A percentile compares a stretch with the other conserved stretches of the same genome.
These are phyloP conservation scores for Ogataea degrootiae DNA, from an alignment of 805 yeast genomes.

Conservation along the genomic window DNA sequence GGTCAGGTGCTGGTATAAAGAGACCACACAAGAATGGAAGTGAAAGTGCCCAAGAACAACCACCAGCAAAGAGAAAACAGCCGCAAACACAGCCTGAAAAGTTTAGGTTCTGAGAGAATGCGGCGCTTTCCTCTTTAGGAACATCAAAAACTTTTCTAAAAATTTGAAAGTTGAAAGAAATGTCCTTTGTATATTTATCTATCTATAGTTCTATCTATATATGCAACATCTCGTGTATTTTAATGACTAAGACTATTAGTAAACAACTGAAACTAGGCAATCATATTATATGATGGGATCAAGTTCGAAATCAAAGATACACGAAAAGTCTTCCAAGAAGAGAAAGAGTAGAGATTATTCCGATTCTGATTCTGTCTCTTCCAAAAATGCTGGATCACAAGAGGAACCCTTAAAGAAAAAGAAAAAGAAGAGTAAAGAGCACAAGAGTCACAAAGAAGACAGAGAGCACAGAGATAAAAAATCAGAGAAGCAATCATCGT, in stretches of 20 bases:
- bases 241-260: too few species aligned
- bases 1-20: not conserved
- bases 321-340: not conserved
- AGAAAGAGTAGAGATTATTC: not conserved
- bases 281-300: not conserved
- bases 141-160: too few species aligned
- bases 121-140: too few species aligned
- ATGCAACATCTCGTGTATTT: too few species aligned
- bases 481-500: not conserved
- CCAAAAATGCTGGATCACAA: not conserved
- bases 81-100: not conserved
- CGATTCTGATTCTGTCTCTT: not conserved
- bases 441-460: not conserved
- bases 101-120: not conserved
- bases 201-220: too few species aligned
- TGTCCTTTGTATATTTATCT: too few species aligned
- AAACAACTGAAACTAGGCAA: too few species aligned
- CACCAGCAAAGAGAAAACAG: not conserved
- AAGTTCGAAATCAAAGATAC: not conserved
- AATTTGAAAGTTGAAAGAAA: too few species aligned
- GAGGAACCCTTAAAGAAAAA: not conserved
- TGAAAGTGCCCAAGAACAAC: not conserved
- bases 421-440: not conserved
- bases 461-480: not conserved
- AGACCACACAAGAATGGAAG: not conserved